Evolutionary conservation across 1,139 yeast genomes (phyloP).

Genomic region (Schwanniomyces etchellsii): DNA sequence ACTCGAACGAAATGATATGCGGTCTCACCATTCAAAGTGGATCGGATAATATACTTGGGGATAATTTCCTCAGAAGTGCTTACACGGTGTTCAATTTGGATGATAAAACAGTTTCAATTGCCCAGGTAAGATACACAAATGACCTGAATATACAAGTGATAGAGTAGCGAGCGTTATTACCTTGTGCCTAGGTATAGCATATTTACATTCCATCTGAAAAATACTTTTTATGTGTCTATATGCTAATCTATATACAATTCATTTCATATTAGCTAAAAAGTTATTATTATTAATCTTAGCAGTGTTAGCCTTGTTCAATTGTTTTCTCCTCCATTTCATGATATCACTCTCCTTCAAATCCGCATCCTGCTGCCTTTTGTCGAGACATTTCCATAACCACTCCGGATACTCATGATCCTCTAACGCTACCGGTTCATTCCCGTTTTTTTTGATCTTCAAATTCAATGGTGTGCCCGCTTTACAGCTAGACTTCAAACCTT

Average conservation of each 20-base stretch:
- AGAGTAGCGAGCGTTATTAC: too few species aligned
- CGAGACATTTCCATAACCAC: slow-evolving; percentile 92
- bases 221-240: too few species aligned
- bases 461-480: slow-evolving; percentile 78
- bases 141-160: slow-evolving; percentile 17
- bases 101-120: slow-evolving; percentile 29
- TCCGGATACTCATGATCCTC: slow-evolving; percentile 88
- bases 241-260: too few species aligned
- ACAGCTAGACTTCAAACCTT: slow-evolving; percentile 34
- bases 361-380: slow-evolving; percentile 49
- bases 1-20: slow-evolving; percentile 17
- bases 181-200: too few species aligned
- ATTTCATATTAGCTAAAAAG: slow-evolving; percentile 53
- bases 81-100: slow-evolving; percentile 37
- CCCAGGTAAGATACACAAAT: slow-evolving; percentile 28
- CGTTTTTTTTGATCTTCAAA: slow-evolving; percentile 69
- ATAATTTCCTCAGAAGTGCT: slow-evolving; percentile 32
- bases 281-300: slow-evolving; percentile 71
- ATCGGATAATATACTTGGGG: slow-evolving; percentile 20
- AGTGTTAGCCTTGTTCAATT: slow-evolving; percentile 62
- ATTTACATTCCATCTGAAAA: too few species aligned
- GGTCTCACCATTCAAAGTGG: slow-evolving; percentile 30
- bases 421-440: slow-evolving; percentile 85
- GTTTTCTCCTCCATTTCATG: slow-evolving; percentile 62
- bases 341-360: slow-evolving; percentile 54